Evolutionary conservation across 129 eudicot species (phyloP).

Genomic region (Escallonia herrerae): DNA sequence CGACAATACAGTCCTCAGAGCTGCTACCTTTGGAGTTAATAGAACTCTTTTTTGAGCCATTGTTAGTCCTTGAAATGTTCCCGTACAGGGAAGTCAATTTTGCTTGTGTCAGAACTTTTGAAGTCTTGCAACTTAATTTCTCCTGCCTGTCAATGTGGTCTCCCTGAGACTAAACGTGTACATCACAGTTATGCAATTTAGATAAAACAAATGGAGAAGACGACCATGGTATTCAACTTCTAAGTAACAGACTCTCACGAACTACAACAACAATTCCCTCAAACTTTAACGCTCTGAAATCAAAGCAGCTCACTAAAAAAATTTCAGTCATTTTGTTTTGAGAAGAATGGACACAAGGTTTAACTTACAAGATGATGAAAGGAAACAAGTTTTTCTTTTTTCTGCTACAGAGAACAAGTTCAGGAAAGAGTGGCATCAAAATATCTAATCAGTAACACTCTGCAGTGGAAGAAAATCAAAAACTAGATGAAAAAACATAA

Average conservation of each 20-base stretch:
- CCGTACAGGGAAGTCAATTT: constrained; percentile 51
- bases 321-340: too few relatives aligned
- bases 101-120: constrained; percentile 40
- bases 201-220: too few relatives aligned
- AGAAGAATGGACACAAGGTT: neutral
- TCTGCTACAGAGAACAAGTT: too few relatives aligned
- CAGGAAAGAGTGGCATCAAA: too few relatives aligned
- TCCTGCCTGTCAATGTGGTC: constrained; percentile 35
- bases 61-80: constrained; percentile 30
- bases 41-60: constrained; percentile 15
- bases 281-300: neutral
- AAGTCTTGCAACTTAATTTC: constrained; percentile 28
- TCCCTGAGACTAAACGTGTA: constrained; percentile 34
- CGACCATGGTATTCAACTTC: neutral
- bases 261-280: neutral
- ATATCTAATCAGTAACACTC: too few relatives aligned
- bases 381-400: too few relatives aligned
- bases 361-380: neutral
- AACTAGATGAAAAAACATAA: too few relatives aligned
- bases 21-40: constrained; percentile 11
- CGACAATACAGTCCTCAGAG: constrained; percentile 36
- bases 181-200: constrained; percentile 1
- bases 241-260: neutral
- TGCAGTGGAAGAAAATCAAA: too few relatives aligned
- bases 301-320: neutral